Evolutionary conservation across 768 basidiomycete genomes (phyloP), one percentile per base, ranked within the genome.

Genomic region (Auricularia cornea): DNA sequence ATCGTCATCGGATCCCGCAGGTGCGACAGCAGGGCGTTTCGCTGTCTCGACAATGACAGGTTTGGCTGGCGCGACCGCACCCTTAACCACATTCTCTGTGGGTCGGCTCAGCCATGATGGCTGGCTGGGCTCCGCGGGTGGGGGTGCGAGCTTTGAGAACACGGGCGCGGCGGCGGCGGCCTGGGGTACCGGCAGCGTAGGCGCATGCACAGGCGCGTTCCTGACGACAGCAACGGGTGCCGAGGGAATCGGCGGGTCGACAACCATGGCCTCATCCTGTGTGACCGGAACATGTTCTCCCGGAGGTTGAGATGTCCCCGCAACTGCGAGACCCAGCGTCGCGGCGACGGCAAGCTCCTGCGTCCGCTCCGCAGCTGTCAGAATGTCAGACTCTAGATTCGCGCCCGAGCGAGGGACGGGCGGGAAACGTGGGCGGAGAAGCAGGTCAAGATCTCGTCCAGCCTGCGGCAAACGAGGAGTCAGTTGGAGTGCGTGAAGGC

Each of bases 371-470:
- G 91, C 88, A 2, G 76, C 74, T 30, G 79, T 80, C 66, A 84
- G 85, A 31, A 92, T 26, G 26, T 31, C 54, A 10, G 54, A 77
- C 65, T 88, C 88, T 12, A 88, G 70, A 32, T 81, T 77, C 18
- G 90, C 89, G 63, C 89, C 72, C 3, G 87, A 79, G 54, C 87
- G 84, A 61, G 91, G 78, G 14, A 90, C 73, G 8, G 91, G 88
- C 10, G 92, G 92, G 3, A 89, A 78, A 26, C 90, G 86, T 56
- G 92, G 91, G 68, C 94, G 92, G 12, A 94, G 70, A 28, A 92
- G 74, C 30, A 86, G 71, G 63, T 90, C 89, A 57, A 89, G 69
- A 38, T 54, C 38, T 16, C 65, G 61, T 6, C 44, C 20, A 26
- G 56, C 29, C 20, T 65, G 35, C 60, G 65, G 41, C 23, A 18